Evolutionary conservation across 495 filamentous ascomycete genomes (phyloP), one percentile per base, ranked within the genome.

Genomic region (Penicillium silybi): DNA sequence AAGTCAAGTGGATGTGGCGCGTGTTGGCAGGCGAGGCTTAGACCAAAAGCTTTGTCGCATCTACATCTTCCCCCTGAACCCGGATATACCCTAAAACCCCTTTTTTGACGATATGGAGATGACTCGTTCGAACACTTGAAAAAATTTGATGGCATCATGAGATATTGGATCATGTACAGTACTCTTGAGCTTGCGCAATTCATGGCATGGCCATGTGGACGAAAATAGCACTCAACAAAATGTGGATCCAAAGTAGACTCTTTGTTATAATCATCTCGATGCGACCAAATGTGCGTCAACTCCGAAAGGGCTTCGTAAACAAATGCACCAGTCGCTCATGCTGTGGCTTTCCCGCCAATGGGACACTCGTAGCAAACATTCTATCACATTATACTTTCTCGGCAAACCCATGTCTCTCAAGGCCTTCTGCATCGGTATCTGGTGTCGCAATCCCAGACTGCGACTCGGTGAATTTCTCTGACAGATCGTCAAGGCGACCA

Each of bases 351-450:
- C 11, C n/a, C 26, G 15, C 46, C 29, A 48, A 27, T 1, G 2
- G 7, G n/a, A 26, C 13, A 19, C 15, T 11, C 3, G 17, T 23
- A 20, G 32, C 17, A 16, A 8, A 23, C 11, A 39, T 8, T 15
- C 16, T 40, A 23, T 35, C 34, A 16, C 19, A 52, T 50, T 42
- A 58, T 26, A 63, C 48, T 50, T 72, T 81, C 64, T 81, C 72
- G 1, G 81, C 85, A 65, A 89, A 85, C 0, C 85, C 84, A 39
- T 79, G 77, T 37, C 76, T 67, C 45, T 80, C 76, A 27, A 87
- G 64, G n/a, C 77, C 76, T n/a, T 71, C 67, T 6, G 75, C 79
- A 40, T 74, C 75, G 0, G 70, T 73, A 43, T 78, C 75, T 4
- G 74, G 67, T 25, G 77, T 76, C 4, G 78, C 70, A 18, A 76